Percentiles rank a stretch among this genome's conserved stretches.
Evolutionary conservation across 2,329 filamentous ascomycete species (phyloP).

Genomic region (Alternaria sp.): DNA sequence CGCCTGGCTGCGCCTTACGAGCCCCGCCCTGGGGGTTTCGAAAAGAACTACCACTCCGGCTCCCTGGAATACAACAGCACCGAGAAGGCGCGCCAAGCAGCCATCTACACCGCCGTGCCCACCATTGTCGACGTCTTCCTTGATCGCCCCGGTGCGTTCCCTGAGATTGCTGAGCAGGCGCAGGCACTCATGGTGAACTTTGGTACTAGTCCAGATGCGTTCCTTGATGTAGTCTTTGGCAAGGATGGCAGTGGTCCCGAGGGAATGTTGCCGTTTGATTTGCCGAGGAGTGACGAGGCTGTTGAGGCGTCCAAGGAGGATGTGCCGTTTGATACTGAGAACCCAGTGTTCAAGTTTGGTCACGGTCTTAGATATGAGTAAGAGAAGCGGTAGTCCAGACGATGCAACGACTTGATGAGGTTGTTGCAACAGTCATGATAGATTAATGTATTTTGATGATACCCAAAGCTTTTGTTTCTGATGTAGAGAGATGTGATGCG

Average conservation of each 20-base stretch:
- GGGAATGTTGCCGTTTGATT: slow-evolving; percentile 59
- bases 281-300: slow-evolving; percentile 57
- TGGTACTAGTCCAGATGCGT: slow-evolving; percentile 53
- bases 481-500: background rate
- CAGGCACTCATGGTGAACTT: slow-evolving; percentile 54
- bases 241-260: slow-evolving; percentile 49
- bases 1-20: slow-evolving; percentile 54
- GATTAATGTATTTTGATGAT: slow-evolving; percentile 3
- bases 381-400: no score
- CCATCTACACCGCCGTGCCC: slow-evolving; percentile 52
- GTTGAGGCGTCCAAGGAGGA: slow-evolving; percentile 51
- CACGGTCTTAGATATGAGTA: slow-evolving; percentile 46
- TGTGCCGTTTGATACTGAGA: slow-evolving; percentile 50
- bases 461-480: background rate
- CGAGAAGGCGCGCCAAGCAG: slow-evolving; percentile 50
- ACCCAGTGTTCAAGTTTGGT: slow-evolving; percentile 49
- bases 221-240: slow-evolving; percentile 57
- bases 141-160: slow-evolving; percentile 56
- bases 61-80: slow-evolving; percentile 54
- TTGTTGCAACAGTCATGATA: background rate
- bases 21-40: slow-evolving; percentile 55
- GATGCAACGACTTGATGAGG: background rate
- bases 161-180: slow-evolving; percentile 53
- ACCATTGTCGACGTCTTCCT: slow-evolving; percentile 57
- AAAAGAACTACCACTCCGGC: slow-evolving; percentile 52